Evolutionary conservation across 768 basidiomycete genomes (phyloP).

Genomic region (Exsudoporus frostii): DNA sequence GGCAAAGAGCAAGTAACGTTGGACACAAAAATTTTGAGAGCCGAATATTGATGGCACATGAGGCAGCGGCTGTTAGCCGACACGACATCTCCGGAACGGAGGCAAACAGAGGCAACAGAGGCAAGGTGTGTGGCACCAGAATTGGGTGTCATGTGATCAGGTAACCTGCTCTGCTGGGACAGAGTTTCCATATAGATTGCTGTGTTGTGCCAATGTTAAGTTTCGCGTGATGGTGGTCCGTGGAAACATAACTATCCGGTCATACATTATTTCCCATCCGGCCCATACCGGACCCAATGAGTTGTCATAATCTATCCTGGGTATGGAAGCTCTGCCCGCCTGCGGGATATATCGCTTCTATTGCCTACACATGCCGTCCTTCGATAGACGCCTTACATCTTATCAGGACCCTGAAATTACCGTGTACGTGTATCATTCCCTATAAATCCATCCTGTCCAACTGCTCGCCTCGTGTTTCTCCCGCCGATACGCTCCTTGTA

Average conservation of each 20-base stretch:
- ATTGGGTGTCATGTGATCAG: slow-evolving; percentile 13
- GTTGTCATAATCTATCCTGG: slow-evolving; percentile 16
- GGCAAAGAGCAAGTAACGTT: neutral
- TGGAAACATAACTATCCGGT: slow-evolving; percentile 17
- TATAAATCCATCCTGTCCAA: slow-evolving; percentile 29
- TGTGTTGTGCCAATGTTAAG: slow-evolving; percentile 8
- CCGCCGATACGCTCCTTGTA: slow-evolving; percentile 24
- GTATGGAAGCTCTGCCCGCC: slow-evolving; percentile 24
- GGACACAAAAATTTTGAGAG: slow-evolving; percentile 12
- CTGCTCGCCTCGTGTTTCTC: slow-evolving; percentile 23
- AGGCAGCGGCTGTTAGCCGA: slow-evolving; percentile 22
- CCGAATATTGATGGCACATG: slow-evolving; percentile 5
- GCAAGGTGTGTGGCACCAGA: slow-evolving; percentile 6
- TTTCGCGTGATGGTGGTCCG: slow-evolving; percentile 12
- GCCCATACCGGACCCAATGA: slow-evolving; percentile 15
- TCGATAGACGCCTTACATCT: slow-evolving; percentile 30
- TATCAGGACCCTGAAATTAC: slow-evolving; percentile 34
- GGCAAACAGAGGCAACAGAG: slow-evolving; percentile 8
- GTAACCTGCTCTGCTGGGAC: slow-evolving; percentile 9
- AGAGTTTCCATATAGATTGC: slow-evolving; percentile 15
- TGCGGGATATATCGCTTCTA: slow-evolving; percentile 26
- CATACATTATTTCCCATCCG: slow-evolving; percentile 16
- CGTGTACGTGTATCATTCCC: slow-evolving; percentile 32
- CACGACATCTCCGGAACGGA: slow-evolving; percentile 18
- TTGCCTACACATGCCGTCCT: slow-evolving; percentile 29